Percentiles rank a stretch among this genome's conserved stretches.
Conservation (phyloP, 2,329 filamentous ascomycete species). For the Neofusicoccum sp. region DNA sequence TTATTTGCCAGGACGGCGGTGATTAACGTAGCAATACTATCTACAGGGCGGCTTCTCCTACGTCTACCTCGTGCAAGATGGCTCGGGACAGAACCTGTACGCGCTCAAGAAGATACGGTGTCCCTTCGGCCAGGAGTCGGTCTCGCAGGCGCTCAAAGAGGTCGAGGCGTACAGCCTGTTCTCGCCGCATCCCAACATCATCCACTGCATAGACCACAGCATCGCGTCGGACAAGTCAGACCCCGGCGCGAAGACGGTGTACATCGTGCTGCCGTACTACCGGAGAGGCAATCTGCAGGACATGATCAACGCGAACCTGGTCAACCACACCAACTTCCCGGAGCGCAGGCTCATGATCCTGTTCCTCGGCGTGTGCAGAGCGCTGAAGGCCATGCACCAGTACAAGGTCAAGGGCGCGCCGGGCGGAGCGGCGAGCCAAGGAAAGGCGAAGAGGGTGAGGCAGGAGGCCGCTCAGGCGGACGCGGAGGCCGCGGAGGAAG, state of each 20-base stretch:
- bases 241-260: constrained; percentile 82
- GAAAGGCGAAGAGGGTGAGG: constrained; percentile 56
- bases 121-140: constrained; percentile 94
- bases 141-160: constrained; percentile 91
- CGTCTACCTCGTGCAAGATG: constrained; percentile 97
- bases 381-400: constrained; percentile 85
- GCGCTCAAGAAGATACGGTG: constrained; percentile 99
- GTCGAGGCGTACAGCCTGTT: constrained; percentile 96
- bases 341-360: constrained; percentile 84
- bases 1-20: neutral
- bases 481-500: constrained; percentile 44
- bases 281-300: constrained; percentile 93
- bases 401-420: constrained; percentile 66
- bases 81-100: constrained; percentile 75
- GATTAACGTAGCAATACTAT: constrained; percentile 1
- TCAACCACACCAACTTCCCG: constrained; percentile 89
- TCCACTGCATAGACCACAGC: constrained; percentile 78
- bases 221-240: constrained; percentile 70
- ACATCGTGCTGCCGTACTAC: constrained; percentile 95
- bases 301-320: constrained; percentile 96
- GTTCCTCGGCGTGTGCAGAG: constrained; percentile 88
- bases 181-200: constrained; percentile 77
- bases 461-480: constrained; percentile 57
- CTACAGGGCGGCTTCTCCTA: constrained; percentile 93
- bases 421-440: constrained; percentile 49